These are phyloP conservation scores for Fusarium albidum DNA, from an alignment of 2,329 filamentous ascomycete species.

Conservation along the genomic window DNA sequence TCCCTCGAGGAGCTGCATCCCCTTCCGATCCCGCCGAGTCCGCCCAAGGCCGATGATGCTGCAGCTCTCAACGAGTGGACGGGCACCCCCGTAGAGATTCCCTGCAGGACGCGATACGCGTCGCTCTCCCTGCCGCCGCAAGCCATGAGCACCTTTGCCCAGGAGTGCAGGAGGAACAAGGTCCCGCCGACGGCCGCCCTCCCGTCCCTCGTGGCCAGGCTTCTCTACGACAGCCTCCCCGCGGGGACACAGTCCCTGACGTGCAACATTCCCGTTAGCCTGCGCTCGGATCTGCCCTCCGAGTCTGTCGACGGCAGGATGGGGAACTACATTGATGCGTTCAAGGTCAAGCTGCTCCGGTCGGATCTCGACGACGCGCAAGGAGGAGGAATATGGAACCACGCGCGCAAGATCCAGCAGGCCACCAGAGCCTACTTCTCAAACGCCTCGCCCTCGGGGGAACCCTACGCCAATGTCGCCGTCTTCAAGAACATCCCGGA, in stretches of 20 bases:
- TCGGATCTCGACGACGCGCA: no score
- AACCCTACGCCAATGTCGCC: no score
- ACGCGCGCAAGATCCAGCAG: no score
- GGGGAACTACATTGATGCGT: no score
- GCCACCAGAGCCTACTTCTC: no score
- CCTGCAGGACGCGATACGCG: slow-evolving; percentile 17
- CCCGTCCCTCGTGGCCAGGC: slow-evolving; percentile 18
- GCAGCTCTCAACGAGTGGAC: slow-evolving; percentile 48
- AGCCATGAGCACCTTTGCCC: slow-evolving; percentile 7
- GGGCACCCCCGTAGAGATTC: no score
- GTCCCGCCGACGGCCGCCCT: slow-evolving; percentile 19
- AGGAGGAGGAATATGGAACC: no score
- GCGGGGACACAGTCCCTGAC: slow-evolving; percentile 17
- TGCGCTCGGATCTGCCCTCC: slow-evolving; percentile 21
- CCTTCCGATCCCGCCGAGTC: slow-evolving; percentile 44
- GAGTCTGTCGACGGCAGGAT: slow-evolving; percentile 9
- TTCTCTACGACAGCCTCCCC: slow-evolving; percentile 20
- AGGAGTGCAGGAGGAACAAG: slow-evolving; percentile 16
- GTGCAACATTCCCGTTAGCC: slow-evolving; percentile 27
- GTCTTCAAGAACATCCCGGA: no score
- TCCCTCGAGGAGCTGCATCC: slow-evolving; percentile 51
- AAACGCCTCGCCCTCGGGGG: no score
- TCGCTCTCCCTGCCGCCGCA: slow-evolving; percentile 22
- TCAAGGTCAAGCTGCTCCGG: no score
- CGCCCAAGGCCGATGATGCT: no score